These are phyloP conservation scores for Tetrahymena elliotti DNA, from an alignment of 73 alveolate species.

Conservation along the genomic window DNA sequence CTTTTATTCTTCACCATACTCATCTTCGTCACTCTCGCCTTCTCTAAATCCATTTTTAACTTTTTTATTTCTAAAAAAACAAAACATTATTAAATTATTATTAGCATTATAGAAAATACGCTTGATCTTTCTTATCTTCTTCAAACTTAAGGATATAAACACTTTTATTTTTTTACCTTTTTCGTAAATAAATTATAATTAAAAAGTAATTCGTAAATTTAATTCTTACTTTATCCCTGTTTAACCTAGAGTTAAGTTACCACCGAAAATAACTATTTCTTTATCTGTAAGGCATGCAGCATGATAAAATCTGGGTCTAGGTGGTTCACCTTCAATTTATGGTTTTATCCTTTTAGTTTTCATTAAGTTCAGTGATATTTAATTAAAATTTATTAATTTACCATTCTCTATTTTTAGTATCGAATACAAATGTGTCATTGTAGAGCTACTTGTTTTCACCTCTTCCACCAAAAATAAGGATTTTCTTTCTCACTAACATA, in stretches of 20 bases:
- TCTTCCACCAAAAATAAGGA: slow-evolving; percentile 40
- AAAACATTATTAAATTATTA: no score
- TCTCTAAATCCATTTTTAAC: background rate
- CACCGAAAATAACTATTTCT: background rate
- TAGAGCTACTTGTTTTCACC: slow-evolving; percentile 15
- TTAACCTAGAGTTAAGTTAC: background rate
- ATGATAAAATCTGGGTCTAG: slow-evolving; percentile 39
- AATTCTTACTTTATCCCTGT: background rate
- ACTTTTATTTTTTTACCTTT: background rate
- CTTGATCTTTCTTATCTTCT: background rate
- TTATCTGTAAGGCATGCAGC: slow-evolving; percentile 6
- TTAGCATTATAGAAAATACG: no score
- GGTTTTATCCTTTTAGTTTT: slow-evolving; percentile 20
- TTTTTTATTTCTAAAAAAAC: background rate
- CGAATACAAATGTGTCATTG: slow-evolving; percentile 20
- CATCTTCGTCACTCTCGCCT: background rate
- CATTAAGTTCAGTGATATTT: background rate
- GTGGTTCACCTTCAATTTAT: slow-evolving; percentile 20
- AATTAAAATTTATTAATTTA: background rate
- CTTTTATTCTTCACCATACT: background rate
- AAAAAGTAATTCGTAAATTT: no score
- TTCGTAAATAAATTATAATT: background rate
- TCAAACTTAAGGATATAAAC: background rate
- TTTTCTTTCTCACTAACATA: background rate
- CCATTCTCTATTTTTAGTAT: slow-evolving; percentile 25